These are phyloP conservation scores for Saccharomycopsis sp. DNA, from an alignment of 805 yeast species.

Conservation along the genomic window DNA sequence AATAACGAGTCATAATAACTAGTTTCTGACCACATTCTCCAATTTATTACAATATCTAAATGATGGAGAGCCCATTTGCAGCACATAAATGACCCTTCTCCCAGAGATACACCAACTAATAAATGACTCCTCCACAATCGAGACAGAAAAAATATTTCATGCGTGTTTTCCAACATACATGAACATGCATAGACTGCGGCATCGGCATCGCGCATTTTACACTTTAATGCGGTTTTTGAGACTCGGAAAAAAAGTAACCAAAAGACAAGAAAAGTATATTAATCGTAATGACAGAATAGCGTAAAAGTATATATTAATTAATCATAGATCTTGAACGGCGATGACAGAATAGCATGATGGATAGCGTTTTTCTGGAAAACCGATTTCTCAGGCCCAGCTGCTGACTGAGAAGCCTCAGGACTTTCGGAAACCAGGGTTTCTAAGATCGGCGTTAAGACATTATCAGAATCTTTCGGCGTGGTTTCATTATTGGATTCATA, in stretches of 20 bases:
- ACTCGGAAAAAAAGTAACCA: not conserved
- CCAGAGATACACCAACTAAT: not conserved
- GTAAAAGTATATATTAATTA: not conserved
- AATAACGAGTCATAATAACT: too few species aligned
- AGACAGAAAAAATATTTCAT: not conserved
- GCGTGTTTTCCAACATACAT: not conserved
- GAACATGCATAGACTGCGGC: not conserved
- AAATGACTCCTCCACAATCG: not conserved
- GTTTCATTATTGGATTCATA: conserved; percentile 10
- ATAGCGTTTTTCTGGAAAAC: not conserved
- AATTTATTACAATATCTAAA: too few species aligned
- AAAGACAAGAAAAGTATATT: not conserved
- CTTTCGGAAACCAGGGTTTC: conserved; percentile 4
- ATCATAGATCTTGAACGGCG: conserved; percentile 18
- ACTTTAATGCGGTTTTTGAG: not conserved
- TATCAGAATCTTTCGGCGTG: conserved; percentile 19
- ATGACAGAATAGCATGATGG: conserved; percentile 1
- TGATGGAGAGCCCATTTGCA: too few species aligned
- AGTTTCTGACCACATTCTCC: too few species aligned
- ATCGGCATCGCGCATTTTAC: too few species aligned
- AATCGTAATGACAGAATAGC: not conserved
- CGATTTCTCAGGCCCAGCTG: not conserved
- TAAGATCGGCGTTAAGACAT: conserved; percentile 19
- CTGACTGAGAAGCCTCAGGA: not conserved
- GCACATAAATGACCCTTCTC: not conserved